These are phyloP conservation scores for Pseudoturritis turrita DNA, from an alignment of 345 rosid species.

Conservation along the genomic window DNA sequence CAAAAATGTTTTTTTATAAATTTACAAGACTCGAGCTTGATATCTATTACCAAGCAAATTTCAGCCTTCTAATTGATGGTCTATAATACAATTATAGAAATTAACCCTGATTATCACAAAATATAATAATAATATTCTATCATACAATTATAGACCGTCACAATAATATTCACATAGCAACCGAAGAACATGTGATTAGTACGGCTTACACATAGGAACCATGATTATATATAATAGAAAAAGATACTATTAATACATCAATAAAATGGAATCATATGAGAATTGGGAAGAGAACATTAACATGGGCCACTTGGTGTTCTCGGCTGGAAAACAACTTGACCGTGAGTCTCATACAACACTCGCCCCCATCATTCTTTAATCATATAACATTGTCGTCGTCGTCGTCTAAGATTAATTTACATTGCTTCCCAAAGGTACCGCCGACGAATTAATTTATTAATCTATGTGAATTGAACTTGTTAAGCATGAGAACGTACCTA, in stretches of 20 bases:
- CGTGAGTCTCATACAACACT: slow-evolving; percentile 4
- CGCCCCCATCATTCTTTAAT: not conserved
- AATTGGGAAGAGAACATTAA: not conserved
- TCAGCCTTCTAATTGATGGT: not conserved
- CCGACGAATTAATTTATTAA: not conserved
- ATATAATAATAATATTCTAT: not conserved
- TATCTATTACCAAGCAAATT: not conserved
- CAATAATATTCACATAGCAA: not conserved
- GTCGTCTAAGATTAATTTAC: not conserved
- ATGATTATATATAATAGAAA: not conserved
- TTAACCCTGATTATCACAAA: no score
- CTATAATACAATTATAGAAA: not conserved
- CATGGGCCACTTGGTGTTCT: slow-evolving; percentile 9
- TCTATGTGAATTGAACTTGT: not conserved
- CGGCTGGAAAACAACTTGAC: slow-evolving; percentile 25
- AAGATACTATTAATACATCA: not conserved
- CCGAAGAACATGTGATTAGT: slow-evolving; percentile 8
- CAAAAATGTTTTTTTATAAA: not conserved
- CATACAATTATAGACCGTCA: not conserved
- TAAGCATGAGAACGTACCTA: not conserved
- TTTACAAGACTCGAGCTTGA: not conserved
- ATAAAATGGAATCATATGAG: not conserved
- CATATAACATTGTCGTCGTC: not conserved
- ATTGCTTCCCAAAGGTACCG: not conserved
- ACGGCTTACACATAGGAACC: not conserved